Conservation (phyloP, 352 stramenopile genomes). For the Pythium insidiosum region DNA sequence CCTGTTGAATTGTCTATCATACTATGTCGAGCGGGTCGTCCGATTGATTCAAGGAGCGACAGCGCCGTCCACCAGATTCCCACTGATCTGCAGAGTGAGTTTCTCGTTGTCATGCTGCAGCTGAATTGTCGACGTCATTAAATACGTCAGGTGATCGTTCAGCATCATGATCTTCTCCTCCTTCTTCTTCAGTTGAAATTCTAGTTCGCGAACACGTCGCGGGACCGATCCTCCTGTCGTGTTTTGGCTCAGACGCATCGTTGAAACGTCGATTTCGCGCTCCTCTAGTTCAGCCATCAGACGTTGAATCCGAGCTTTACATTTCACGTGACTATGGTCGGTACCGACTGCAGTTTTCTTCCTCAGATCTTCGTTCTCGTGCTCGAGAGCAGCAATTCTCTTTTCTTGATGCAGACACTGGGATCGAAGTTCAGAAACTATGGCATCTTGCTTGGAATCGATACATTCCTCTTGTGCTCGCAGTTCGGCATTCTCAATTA, state of each 20-base stretch:
- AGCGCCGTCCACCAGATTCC: too few species aligned
- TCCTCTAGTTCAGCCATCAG: constrained; percentile 36
- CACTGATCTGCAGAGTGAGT: background rate
- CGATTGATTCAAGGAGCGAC: too few species aligned
- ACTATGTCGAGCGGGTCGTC: too few species aligned
- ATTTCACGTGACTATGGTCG: constrained; percentile 1
- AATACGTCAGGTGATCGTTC: constrained; percentile 81
- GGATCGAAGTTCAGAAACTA: too few species aligned
- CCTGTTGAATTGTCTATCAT: too few species aligned
- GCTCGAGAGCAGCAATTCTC: too few species aligned
- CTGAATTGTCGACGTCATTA: constrained; percentile 69
- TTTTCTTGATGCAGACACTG: too few species aligned
- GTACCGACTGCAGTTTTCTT: constrained; percentile 11
- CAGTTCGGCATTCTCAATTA: too few species aligned
- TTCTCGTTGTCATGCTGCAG: constrained; percentile 68
- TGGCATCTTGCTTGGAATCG: too few species aligned
- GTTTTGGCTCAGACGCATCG: constrained; percentile 14
- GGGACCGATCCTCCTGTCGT: constrained; percentile 4
- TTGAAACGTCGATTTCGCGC: constrained; percentile 41
- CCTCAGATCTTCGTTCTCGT: constrained; percentile 25
- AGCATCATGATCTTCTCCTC: constrained; percentile 77
- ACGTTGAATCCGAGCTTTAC: constrained; percentile 28
- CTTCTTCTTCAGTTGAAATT: constrained; percentile 38
- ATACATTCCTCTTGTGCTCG: too few species aligned
- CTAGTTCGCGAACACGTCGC: constrained; percentile 42